Evolutionary conservation across 2,329 filamentous ascomycete genomes (phyloP).

Genomic region (Cercospora brassicicola): DNA sequence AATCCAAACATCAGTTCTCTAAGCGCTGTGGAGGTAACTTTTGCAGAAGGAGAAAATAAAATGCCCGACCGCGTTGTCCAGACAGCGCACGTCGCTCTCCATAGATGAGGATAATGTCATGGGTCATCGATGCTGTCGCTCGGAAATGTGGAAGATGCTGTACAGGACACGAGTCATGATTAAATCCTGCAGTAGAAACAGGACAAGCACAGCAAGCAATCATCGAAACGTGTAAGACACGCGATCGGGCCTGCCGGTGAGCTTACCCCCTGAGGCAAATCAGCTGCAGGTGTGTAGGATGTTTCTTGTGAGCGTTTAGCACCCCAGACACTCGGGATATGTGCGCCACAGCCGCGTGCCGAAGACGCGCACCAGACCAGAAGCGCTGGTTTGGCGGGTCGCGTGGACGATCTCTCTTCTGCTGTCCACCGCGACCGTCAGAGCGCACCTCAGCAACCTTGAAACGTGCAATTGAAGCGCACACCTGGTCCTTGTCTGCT

Average conservation of each 20-base stretch:
- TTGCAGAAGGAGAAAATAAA: background rate
- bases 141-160: background rate
- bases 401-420: background rate
- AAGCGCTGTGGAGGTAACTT: background rate
- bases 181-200: background rate
- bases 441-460: background rate
- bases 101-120: background rate
- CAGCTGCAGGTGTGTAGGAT: background rate
- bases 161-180: background rate
- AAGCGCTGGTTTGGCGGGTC: background rate
- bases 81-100: background rate
- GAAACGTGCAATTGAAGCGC: background rate
- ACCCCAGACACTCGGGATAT: background rate
- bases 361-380: background rate
- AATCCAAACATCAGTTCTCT: background rate
- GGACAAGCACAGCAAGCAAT: background rate
- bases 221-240: too few species aligned
- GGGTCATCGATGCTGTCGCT: background rate
- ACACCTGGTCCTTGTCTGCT: background rate
- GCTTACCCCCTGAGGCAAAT: too few species aligned
- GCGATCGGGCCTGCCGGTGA: too few species aligned
- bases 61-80: background rate
- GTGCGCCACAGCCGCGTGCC: background rate
- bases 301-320: background rate
- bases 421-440: background rate